Evolutionary conservation across 371 early-diverging fungal species (phyloP), one percentile per base, ranked within the genome.

Genomic region (Massospora cicadina): DNA sequence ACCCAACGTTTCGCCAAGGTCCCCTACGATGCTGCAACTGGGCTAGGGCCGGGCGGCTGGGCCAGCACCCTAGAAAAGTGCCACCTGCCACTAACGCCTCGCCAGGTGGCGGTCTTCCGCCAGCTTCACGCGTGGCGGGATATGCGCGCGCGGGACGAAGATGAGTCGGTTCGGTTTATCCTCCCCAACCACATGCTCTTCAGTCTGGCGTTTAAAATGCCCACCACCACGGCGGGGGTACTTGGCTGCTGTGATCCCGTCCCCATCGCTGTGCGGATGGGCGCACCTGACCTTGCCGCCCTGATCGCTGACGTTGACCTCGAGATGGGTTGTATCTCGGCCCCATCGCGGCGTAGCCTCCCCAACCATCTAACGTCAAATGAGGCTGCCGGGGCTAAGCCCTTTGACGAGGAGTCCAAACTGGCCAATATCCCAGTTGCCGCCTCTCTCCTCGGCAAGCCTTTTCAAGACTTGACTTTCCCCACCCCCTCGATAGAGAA

Each of bases 111-210:
- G 0, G 91, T 90, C 0, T 93, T 88, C 69, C 85, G 88, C 66
- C 90, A 84, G 0, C 57, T 97, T 5, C 95, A 94, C 71, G 77
- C 76, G 0, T 95, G 96, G 98, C 79, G 98, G 33, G 96, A 97
- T 72, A 79, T 79, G 54, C 80, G 74, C 1, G 96, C 97, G 0
- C 78, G 97, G 60, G 83, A 87, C 3, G 92, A 93, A 68, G 97
- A 97, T 73, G 97, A 96, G 73, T 87, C 86, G 5, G 66, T 77
- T 1, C 74, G 86, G 2, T 98, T 89, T 70, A 90, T 97, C 1
- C 68, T 94, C 25, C 97, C 98, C 12, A 87, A 86, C 69, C 89
- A 90, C 68, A 87, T 91, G 89, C 73, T 97, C 25, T 82, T 87
- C 65, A 72, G 77, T 0, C 58, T 95, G 0, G 84, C 91, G 0